Evolutionary conservation across 2,329 filamentous ascomycete species (phyloP).

Genomic region (Monilinia fructigena): DNA sequence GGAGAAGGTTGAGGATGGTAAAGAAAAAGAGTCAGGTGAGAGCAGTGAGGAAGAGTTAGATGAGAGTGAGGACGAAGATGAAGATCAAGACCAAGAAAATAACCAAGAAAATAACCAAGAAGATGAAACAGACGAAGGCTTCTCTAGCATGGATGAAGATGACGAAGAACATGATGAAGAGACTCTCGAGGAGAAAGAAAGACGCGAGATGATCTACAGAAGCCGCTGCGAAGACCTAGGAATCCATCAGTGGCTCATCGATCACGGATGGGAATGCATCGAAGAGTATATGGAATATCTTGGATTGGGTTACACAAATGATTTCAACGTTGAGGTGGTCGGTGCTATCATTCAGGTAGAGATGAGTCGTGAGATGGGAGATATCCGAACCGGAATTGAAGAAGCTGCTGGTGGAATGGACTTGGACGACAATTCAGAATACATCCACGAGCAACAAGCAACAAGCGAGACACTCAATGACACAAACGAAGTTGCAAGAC

Average conservation of each 20-base stretch:
- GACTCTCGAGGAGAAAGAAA: not conserved
- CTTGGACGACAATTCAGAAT: not conserved
- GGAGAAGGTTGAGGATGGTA: not conserved
- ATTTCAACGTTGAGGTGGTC: not conserved
- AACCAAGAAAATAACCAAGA: not conserved
- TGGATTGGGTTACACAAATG: not conserved
- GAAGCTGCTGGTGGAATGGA: too few relatives aligned
- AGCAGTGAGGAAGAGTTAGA: not conserved
- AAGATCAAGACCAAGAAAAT: not conserved
- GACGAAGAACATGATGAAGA: not conserved
- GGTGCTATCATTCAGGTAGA: not conserved
- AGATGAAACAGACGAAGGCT: not conserved
- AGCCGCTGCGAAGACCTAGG: conserved; percentile 1
- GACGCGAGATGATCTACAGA: not conserved
- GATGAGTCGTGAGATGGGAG: not conserved
- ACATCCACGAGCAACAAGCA: not conserved
- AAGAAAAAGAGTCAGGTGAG: not conserved
- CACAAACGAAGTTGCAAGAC: not conserved
- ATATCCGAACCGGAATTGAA: not conserved
- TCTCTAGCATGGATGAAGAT: rapidly evolving
- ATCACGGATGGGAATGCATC: not conserved
- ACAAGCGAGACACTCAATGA: not conserved
- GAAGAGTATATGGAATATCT: not conserved
- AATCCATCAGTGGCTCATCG: conserved; percentile 3
- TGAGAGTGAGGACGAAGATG: too few relatives aligned